phyloP scores from a whole-genome alignment of 129 eudicot genomes.

The Ambrosia trifida region DNA sequence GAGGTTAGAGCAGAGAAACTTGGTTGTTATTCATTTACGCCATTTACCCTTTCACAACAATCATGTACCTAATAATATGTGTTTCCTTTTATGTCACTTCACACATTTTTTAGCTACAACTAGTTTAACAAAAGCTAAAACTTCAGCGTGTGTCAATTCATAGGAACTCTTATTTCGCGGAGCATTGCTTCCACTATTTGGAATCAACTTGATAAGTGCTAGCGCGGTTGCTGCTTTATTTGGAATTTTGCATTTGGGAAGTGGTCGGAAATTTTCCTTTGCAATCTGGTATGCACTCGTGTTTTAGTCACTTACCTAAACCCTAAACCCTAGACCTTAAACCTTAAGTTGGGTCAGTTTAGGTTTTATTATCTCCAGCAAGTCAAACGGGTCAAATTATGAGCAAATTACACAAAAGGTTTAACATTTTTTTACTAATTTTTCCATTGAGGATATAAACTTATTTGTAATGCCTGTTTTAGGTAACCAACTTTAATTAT shows the following conservation, averaged over 20 bases:
- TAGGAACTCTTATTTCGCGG: slow-evolving; percentile 94
- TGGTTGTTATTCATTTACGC: not conserved
- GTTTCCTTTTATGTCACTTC: too few species aligned
- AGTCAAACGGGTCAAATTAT: not conserved
- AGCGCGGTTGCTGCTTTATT: slow-evolving; percentile 67
- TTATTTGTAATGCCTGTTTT: not conserved
- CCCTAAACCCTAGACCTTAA: not conserved
- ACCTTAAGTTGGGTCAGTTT: not conserved
- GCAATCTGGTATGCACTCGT: slow-evolving; percentile 71
- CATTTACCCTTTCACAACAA: not conserved
- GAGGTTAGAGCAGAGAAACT: slow-evolving; percentile 54
- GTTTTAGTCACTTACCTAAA: not conserved
- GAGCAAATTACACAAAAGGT: not conserved
- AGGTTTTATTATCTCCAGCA: not conserved
- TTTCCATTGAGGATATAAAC: not conserved
- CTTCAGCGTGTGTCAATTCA: slow-evolving; percentile 6
- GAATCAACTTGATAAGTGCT: slow-evolving; percentile 60
- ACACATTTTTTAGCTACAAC: not conserved
- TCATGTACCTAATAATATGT: too few species aligned
- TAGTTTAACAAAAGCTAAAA: not conserved
- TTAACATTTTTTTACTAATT: not conserved
- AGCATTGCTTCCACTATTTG: slow-evolving; percentile 76
- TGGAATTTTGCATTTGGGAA: slow-evolving; percentile 88
- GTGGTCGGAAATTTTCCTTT: slow-evolving; percentile 83
- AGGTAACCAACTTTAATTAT: slow-evolving; percentile 7